Percentiles rank a stretch among this genome's conserved stretches.
Conservation (phyloP, 805 yeast species). For the Kodamaea kakaduensis region DNA sequence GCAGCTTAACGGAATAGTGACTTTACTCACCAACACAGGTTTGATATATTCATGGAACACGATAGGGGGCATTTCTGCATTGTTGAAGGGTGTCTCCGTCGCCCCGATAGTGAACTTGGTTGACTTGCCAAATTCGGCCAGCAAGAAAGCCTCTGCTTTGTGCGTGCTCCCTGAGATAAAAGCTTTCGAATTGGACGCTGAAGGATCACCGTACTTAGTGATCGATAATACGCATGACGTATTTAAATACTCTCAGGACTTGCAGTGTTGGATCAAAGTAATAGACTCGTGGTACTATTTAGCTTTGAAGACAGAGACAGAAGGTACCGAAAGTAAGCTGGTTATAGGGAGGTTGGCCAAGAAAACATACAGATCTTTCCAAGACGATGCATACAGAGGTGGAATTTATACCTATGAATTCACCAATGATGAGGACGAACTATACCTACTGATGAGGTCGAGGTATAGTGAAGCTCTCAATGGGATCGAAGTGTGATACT, state of each 20-base stretch:
- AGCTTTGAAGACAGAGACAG: conserved; percentile 10
- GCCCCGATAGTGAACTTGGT: conserved; percentile 48
- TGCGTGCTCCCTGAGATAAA: conserved; percentile 9
- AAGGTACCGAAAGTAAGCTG: conserved; percentile 1
- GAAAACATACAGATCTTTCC: conserved; percentile 9
- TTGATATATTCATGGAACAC: conserved; percentile 48
- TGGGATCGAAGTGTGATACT: too few relatives aligned
- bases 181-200: conserved; percentile 29
- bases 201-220: conserved; percentile 43
- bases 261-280: conserved; percentile 46
- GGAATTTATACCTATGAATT: conserved; percentile 11
- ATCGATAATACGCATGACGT: conserved; percentile 33
- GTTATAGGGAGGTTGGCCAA: conserved; percentile 6
- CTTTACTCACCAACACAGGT: conserved; percentile 50
- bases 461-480: conserved; percentile 7
- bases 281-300: conserved; percentile 43
- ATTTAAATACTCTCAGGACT: conserved; percentile 37
- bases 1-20: conserved; percentile 29
- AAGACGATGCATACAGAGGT: conserved; percentile 10
- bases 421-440: conserved; percentile 5
- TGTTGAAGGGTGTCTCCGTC: conserved; percentile 44
- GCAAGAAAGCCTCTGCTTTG: conserved; percentile 1
- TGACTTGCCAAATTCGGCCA: conserved; percentile 9
- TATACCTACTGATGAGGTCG: conserved; percentile 5
- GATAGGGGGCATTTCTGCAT: conserved; percentile 18